Conservation (phyloP, 1,284 basidiomycete species). For the Exobasidium rhododendri region DNA sequence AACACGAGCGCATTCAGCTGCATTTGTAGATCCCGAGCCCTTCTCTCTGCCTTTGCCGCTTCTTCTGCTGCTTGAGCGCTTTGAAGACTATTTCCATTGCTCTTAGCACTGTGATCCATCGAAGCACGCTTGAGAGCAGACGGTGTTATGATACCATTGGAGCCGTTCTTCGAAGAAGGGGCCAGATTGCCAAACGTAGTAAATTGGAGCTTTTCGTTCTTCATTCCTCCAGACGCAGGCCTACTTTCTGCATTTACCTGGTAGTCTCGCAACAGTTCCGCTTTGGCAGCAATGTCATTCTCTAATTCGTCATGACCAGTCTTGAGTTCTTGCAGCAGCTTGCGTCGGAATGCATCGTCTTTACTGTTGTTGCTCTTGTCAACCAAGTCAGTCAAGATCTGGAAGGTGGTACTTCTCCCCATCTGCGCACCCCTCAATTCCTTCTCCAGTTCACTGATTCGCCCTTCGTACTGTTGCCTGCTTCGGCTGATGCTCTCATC, state of each 20-base stretch:
- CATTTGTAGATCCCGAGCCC: not conserved
- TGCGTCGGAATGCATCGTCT: constrained; percentile 66
- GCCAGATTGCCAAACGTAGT: constrained; percentile 27
- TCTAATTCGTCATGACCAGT: constrained; percentile 49
- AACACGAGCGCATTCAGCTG: constrained; percentile 62
- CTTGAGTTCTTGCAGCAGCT: constrained; percentile 68
- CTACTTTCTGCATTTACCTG: constrained; percentile 14
- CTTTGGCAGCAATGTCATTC: constrained; percentile 47
- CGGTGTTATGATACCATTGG: constrained; percentile 10
- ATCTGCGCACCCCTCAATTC: constrained; percentile 27
- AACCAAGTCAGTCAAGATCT: constrained; percentile 45
- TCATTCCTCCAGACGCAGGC: not conserved
- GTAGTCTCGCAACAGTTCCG: constrained; percentile 37
- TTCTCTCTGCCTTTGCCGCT: not conserved
- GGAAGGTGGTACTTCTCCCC: constrained; percentile 56
- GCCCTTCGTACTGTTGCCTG: constrained; percentile 66
- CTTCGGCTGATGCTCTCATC: constrained; percentile 68
- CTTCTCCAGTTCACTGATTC: constrained; percentile 66
- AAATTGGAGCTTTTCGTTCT: constrained; percentile 30
- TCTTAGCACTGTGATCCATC: not conserved
- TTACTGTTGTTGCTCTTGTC: constrained; percentile 24
- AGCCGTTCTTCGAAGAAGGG: constrained; percentile 8
- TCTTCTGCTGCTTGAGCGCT: not conserved
- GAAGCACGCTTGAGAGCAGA: constrained; percentile 2
- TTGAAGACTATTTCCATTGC: not conserved